Base-by-base conservation (phyloP, 768 basidiomycete genomes). In the Pleurotus salmoneostramineus region DNA sequence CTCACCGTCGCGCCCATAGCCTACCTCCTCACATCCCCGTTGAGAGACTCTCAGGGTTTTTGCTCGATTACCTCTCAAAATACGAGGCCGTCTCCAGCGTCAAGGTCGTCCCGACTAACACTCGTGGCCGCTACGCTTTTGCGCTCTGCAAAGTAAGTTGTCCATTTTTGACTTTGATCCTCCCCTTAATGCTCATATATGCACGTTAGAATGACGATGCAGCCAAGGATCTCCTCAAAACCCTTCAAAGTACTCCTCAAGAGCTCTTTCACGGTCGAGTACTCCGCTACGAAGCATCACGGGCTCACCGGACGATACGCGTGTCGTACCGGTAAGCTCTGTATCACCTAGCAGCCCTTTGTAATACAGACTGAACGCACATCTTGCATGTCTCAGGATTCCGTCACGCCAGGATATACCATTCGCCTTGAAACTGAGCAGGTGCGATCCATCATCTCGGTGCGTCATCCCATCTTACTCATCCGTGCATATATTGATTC, bases 71-170 rank as follows among this genome's bases (percentile, higher is more conserved):
- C 68, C 77, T 93, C 56, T 84, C 85, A 5, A 79, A 81, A 55
- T 80, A 88, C 66, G 75, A 82, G 0, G 81, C 85, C 60, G 74
- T 91, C 62, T 86, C 83, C 68, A 81, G 80, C 50, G 79, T 92
- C 68, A 83, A 83, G 66, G 84, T 91, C 54, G 82, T 27, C 21
- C 21, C 91, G 43, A 85, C 85, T 57, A 88, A 91, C 69, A 82
- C 80, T 58, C 88, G 85, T 68, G 88, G 88, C 11, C 82, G 88
- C 46, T 93, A 91, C 66, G 91, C 91, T 57, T 93, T 93, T 68
- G 85, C 91, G 21, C 91, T 93, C 71, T 92, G 90, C 77, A 81
- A 90, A 77, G 91, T 91, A 64, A 45, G 77, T 61, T 45, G 14
- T 21, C 1, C 11, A 42, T 61, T 56, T 40, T 34, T 27, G 21